phyloP scores from a whole-genome alignment of 805 yeast species.

The Starmerella bombi region DNA sequence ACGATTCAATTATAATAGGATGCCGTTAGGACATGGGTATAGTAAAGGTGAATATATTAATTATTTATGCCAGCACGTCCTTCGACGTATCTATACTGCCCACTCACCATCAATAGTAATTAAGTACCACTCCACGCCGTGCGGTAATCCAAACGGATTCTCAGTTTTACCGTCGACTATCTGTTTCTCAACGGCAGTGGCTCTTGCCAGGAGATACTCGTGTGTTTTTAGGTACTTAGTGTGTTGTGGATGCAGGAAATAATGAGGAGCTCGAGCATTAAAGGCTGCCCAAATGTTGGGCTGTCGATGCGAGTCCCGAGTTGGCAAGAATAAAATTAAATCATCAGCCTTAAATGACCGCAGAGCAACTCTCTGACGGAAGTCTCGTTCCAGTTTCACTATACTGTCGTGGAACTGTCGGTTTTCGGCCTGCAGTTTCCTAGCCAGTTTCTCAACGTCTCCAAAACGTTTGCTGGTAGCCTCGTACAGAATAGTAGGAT shows the following conservation, averaged over 20 bases:
- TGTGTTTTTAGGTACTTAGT: slow-evolving; percentile 30
- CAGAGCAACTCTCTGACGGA: slow-evolving; percentile 48
- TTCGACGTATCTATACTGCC: slow-evolving; percentile 4
- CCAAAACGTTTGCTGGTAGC: slow-evolving; percentile 60
- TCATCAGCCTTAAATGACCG: slow-evolving; percentile 59
- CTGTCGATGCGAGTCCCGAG: slow-evolving; percentile 36
- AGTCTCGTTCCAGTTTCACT: slow-evolving; percentile 24
- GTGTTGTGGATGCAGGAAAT: slow-evolving; percentile 45
- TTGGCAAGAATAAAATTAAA: slow-evolving; percentile 73
- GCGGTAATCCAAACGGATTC: slow-evolving; percentile 56
- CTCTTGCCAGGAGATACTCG: slow-evolving; percentile 77
- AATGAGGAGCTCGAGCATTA: slow-evolving; percentile 78
- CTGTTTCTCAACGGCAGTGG: slow-evolving; percentile 43
- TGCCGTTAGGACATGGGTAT: no score
- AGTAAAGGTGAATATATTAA: no score
- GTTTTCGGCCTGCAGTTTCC: slow-evolving; percentile 66
- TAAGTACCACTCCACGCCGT: slow-evolving; percentile 33
- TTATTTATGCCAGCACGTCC: background rate
- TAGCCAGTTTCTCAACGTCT: slow-evolving; percentile 83
- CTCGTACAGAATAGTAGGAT: slow-evolving; percentile 30
- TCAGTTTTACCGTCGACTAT: slow-evolving; percentile 21
- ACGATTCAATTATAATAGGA: background rate
- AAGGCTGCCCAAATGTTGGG: slow-evolving; percentile 83
- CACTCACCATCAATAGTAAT: slow-evolving; percentile 19
- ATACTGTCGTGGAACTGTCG: slow-evolving; percentile 33